Percentiles rank a stretch among this genome's conserved stretches.
Evolutionary conservation across 2,329 filamentous ascomycete genomes (phyloP).

Genomic region (Lizonia empirigonia): DNA sequence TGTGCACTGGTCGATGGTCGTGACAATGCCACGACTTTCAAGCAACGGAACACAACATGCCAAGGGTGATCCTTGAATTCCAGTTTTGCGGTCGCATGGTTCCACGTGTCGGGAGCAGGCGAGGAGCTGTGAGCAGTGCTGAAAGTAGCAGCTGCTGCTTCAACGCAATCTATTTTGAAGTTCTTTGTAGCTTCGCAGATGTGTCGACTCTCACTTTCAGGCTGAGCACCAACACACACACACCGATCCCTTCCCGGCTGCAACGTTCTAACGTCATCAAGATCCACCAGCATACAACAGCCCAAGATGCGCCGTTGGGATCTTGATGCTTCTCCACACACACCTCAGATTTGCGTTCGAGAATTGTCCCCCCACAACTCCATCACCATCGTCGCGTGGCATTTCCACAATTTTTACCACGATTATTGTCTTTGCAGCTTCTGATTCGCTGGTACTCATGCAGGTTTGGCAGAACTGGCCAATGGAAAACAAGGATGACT

Average conservation of each 20-base stretch:
- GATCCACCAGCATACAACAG: conserved; percentile 2
- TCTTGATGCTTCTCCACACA: conserved; percentile 9
- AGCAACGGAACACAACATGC: conserved; percentile 2
- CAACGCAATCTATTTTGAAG: conserved; percentile 3
- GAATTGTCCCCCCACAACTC: conserved; percentile 20
- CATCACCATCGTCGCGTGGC: conserved; percentile 8
- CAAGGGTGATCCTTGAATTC: conserved; percentile 8
- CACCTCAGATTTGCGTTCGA: conserved; percentile 23
- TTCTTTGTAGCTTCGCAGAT: not conserved
- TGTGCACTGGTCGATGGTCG: not conserved
- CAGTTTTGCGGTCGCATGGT: conserved; percentile 4
- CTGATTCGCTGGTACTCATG: not conserved
- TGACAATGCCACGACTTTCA: conserved; percentile 1
- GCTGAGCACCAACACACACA: not conserved
- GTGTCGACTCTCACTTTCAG: not conserved
- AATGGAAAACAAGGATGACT: not conserved
- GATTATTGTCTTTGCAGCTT: not conserved
- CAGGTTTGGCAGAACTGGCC: not conserved
- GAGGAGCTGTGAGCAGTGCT: not conserved
- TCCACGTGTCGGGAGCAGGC: conserved; percentile 16
- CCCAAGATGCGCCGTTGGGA: conserved; percentile 10
- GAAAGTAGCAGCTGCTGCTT: not conserved
- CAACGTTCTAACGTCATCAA: conserved; percentile 10
- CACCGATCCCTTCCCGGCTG: not conserved
- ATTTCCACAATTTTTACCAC: conserved; percentile 14